phyloP scores from a whole-genome alignment of 164 flowering plant species.

The Piper longum region DNA sequence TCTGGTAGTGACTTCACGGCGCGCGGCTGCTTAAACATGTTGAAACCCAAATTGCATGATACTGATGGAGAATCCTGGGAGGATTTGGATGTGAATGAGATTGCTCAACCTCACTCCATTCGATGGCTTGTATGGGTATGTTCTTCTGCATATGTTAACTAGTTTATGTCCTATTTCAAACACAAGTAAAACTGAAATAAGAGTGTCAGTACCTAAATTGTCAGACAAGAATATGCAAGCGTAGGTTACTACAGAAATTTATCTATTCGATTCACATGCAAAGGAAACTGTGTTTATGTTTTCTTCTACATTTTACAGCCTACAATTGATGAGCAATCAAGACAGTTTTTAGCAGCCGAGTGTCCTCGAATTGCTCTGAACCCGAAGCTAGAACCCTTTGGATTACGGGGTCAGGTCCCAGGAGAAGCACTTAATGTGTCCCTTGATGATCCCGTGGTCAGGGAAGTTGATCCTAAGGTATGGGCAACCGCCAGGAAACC shows the following conservation, averaged over 20 bases:
- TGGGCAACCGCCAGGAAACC: conserved; percentile 20
- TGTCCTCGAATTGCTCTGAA: conserved; percentile 76
- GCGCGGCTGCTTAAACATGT: conserved; percentile 45
- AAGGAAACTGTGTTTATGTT: neutral
- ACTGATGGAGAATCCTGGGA: conserved; percentile 84
- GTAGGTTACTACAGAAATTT: neutral
- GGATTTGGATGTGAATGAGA: conserved; percentile 52
- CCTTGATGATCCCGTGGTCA: conserved; percentile 45
- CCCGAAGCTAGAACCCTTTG: conserved; percentile 62
- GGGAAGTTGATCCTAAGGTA: conserved; percentile 58
- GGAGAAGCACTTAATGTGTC: conserved; percentile 39
- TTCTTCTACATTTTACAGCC: conserved; percentile 41
- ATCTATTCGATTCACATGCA: neutral
- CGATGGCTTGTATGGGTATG: conserved; percentile 97
- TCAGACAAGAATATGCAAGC: neutral
- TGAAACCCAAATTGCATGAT: conserved; percentile 54
- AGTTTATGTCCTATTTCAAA: neutral
- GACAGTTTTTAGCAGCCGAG: conserved; percentile 41
- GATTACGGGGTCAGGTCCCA: conserved; percentile 51
- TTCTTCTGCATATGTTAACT: neutral
- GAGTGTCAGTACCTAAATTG: too few relatives aligned
- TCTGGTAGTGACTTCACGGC: conserved; percentile 54
- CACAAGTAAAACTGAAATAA: neutral
- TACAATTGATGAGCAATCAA: conserved; percentile 48
- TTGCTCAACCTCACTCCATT: conserved; percentile 52